Evolutionary conservation across 805 yeast genomes (phyloP).

Genomic region (Starmerella bombicola): DNA sequence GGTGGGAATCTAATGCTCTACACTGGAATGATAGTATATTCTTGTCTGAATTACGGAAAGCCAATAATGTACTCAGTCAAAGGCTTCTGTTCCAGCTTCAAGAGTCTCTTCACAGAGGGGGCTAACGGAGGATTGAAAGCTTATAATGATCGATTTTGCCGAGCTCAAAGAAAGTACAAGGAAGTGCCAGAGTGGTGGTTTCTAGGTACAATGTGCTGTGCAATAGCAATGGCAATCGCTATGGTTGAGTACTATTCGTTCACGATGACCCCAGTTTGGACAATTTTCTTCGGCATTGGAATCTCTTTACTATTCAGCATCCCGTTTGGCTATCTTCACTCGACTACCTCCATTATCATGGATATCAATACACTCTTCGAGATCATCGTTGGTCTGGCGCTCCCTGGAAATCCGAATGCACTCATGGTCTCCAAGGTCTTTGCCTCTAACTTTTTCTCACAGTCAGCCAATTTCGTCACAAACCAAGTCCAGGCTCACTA

Average conservation of each 20-base stretch:
- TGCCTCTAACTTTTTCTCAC: constrained; percentile 51
- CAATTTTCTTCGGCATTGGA: constrained; percentile 44
- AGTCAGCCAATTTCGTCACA: constrained; percentile 42
- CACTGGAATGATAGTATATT: constrained; percentile 42
- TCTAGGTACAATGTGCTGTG: constrained; percentile 32
- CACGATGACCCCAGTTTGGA: constrained; percentile 37
- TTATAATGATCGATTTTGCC: constrained; percentile 25
- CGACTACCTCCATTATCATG: constrained; percentile 46
- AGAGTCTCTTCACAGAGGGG: constrained; percentile 4
- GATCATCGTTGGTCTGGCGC: constrained; percentile 50
- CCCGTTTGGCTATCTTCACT: constrained; percentile 49
- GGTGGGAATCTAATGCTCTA: constrained; percentile 43
- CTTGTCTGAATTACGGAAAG: constrained; percentile 36
- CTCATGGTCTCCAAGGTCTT: constrained; percentile 48
- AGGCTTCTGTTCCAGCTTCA: constrained; percentile 10
- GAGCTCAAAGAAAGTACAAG: constrained; percentile 41
- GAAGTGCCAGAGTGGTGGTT: constrained; percentile 48
- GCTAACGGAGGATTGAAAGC: constrained; percentile 4
- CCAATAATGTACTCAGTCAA: constrained; percentile 22
- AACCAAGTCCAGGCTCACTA: constrained; percentile 43
- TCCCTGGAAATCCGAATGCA: constrained; percentile 54
- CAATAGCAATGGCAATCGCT: constrained; percentile 36
- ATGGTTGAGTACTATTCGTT: constrained; percentile 36
- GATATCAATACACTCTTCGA: constrained; percentile 55
- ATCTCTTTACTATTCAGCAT: constrained; percentile 46